These are phyloP conservation scores for Fusarium poae DNA, from an alignment of 2,329 filamentous ascomycete genomes.

Conservation along the genomic window DNA sequence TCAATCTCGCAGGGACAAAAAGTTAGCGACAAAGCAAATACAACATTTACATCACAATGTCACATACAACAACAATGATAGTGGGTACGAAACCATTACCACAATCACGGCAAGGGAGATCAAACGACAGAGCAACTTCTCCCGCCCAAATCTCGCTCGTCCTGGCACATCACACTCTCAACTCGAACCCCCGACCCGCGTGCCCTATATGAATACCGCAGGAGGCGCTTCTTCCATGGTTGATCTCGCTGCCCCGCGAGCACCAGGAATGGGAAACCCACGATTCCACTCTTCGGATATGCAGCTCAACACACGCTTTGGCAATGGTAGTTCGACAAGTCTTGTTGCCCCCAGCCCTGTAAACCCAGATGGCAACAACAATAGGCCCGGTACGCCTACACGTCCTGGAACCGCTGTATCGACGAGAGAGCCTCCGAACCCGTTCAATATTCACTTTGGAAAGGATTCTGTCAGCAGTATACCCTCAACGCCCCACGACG, in stretches of 20 bases:
- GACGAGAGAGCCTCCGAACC: slow-evolving; percentile 59
- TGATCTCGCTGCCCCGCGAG: slow-evolving; percentile 55
- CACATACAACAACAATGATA: neutral
- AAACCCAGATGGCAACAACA: slow-evolving; percentile 31
- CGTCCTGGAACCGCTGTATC: slow-evolving; percentile 54
- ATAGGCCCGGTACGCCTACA: slow-evolving; percentile 46
- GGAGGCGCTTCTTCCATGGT: slow-evolving; percentile 60
- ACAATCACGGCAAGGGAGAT: slow-evolving; percentile 8
- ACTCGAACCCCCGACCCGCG: slow-evolving; percentile 44
- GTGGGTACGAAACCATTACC: slow-evolving; percentile 6
- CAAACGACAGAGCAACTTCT: slow-evolving; percentile 50
- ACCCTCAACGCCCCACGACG: slow-evolving; percentile 44
- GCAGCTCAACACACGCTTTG: slow-evolving; percentile 55
- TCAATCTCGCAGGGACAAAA: slow-evolving; percentile 41
- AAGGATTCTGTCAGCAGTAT: slow-evolving; percentile 48
- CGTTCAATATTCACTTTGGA: slow-evolving; percentile 63
- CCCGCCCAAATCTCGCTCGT: slow-evolving; percentile 55
- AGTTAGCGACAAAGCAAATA: slow-evolving; percentile 29
- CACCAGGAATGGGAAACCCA: slow-evolving; percentile 44
- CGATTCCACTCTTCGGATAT: slow-evolving; percentile 56
- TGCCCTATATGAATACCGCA: slow-evolving; percentile 54
- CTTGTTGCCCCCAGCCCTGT: slow-evolving; percentile 53
- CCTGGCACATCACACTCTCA: slow-evolving; percentile 59
- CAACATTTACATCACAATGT: slow-evolving; percentile 29
- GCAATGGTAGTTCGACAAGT: slow-evolving; percentile 54